Conservation (phyloP, 1,284 basidiomycete species). For the Rhodofomes roseus region DNA sequence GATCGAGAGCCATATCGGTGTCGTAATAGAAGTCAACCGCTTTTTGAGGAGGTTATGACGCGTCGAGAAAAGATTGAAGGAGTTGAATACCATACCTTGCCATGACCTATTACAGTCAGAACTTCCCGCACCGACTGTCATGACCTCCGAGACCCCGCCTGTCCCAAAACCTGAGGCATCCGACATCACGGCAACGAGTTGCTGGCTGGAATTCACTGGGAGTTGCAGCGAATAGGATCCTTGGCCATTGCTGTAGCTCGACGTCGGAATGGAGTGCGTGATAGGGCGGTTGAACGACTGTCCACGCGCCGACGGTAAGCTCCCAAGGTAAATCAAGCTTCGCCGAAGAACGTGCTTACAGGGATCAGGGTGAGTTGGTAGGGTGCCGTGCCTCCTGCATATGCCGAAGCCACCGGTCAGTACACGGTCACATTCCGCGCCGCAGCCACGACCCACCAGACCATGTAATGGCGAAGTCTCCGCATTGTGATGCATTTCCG, state of each 20-base stretch:
- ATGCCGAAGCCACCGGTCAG: not conserved
- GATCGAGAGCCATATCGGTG: conserved; percentile 49
- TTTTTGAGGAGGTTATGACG: not conserved
- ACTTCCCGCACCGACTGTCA: conserved; percentile 45
- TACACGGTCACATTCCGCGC: not conserved
- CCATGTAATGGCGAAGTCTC: conserved; percentile 57
- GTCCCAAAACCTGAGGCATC: conserved; percentile 65
- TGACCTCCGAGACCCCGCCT: conserved; percentile 53
- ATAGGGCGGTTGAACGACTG: conserved; percentile 51
- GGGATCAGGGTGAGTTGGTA: conserved; percentile 56
- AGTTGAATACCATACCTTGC: conserved; percentile 31
- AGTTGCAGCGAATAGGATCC: conserved; percentile 51
- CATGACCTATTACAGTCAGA: conserved; percentile 51
- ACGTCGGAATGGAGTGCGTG: conserved; percentile 54
- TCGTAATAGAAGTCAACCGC: conserved; percentile 46
- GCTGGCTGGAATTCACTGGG: conserved; percentile 33
- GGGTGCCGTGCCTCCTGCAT: conserved; percentile 58
- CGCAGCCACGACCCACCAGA: conserved; percentile 41
- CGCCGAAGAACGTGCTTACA: conserved; percentile 29
- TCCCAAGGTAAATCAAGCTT: not conserved
- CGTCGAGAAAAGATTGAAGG: not conserved
- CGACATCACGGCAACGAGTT: conserved; percentile 63
- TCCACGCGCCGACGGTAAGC: not conserved
- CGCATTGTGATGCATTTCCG: conserved; percentile 54
- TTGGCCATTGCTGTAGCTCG: conserved; percentile 48